These are phyloP conservation scores for Syncephalis fuscata DNA, from an alignment of 371 early-diverging fungal genomes.

Conservation along the genomic window DNA sequence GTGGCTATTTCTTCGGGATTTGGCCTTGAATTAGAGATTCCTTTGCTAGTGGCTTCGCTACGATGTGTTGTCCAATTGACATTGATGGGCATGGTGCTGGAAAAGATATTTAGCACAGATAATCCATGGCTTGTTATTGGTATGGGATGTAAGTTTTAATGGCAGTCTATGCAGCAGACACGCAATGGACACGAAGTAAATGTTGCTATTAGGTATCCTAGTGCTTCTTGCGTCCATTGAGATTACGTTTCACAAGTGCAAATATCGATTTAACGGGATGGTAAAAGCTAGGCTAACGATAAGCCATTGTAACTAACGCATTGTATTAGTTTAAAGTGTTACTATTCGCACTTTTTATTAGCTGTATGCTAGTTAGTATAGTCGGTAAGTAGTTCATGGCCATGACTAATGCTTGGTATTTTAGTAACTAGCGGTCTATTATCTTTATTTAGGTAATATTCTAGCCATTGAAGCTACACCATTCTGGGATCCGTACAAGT, in stretches of 20 bases:
- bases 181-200: too few relatives aligned
- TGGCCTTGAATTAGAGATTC: slow-evolving; percentile 31
- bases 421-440: not conserved
- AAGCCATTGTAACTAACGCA: not conserved
- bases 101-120: slow-evolving; percentile 7
- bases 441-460: not conserved
- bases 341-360: slow-evolving; percentile 3
- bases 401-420: not conserved
- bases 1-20: slow-evolving; percentile 30
- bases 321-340: slow-evolving; percentile 5
- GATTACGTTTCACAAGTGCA: slow-evolving; percentile 7
- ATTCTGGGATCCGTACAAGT: slow-evolving; percentile 57
- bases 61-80: slow-evolving; percentile 40
- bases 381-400: slow-evolving; percentile 4
- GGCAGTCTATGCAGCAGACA: not conserved
- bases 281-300: too few relatives aligned
- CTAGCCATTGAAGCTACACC: slow-evolving; percentile 16
- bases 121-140: slow-evolving; percentile 7
- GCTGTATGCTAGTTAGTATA: slow-evolving; percentile 5
- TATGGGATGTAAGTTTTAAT: slow-evolving; percentile 5
- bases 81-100: slow-evolving; percentile 24
- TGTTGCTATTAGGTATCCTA: not conserved
- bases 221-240: slow-evolving; percentile 8
- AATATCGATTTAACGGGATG: slow-evolving; percentile 6
- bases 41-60: slow-evolving; percentile 33